These are phyloP conservation scores for Penicillium sp. DNA, from an alignment of 2,329 filamentous ascomycete genomes.

Conservation along the genomic window DNA sequence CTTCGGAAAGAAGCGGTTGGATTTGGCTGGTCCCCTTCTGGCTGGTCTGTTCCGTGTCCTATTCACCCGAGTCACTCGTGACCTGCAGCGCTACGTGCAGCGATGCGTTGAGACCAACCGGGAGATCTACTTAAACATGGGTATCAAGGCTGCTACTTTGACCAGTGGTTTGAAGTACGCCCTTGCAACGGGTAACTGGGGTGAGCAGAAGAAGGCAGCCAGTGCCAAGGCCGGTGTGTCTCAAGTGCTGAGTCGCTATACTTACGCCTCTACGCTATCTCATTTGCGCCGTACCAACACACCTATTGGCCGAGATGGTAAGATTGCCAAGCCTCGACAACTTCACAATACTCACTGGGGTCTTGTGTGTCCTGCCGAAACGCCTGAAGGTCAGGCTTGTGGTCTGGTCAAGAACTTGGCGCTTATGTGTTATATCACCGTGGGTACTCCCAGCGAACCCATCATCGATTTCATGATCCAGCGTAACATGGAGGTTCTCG, in stretches of 20 bases:
- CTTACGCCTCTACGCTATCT: conserved; percentile 91
- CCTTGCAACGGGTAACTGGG: conserved; percentile 97
- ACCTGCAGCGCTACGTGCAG: conserved; percentile 87
- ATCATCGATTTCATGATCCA: conserved; percentile 95
- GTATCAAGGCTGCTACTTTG: conserved; percentile 85
- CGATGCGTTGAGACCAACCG: conserved; percentile 84
- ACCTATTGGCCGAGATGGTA: conserved; percentile 94
- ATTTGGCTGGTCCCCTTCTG: conserved; percentile 88
- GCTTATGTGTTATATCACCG: conserved; percentile 97
- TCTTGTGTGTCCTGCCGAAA: conserved; percentile 93
- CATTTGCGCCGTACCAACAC: conserved; percentile 98
- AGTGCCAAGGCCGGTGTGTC: conserved; percentile 95
- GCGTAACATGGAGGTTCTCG: conserved; percentile 90
- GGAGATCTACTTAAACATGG: conserved; percentile 86
- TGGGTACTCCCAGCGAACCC: conserved; percentile 85
- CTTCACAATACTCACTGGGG: conserved; percentile 99
- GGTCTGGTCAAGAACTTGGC: conserved; percentile 97
- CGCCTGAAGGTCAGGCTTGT: conserved; percentile 96
- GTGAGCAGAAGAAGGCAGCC: conserved; percentile 97
- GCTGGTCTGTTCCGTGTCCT: conserved; percentile 95
- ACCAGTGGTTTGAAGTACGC: conserved; percentile 96
- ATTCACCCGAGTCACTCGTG: conserved; percentile 85
- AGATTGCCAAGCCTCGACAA: conserved; percentile 95
- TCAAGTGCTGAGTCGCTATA: conserved; percentile 96
- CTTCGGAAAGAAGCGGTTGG: conserved; percentile 96